Base-by-base conservation (phyloP, 2,329 filamentous ascomycete genomes). In the Fusarium setosum region DNA sequence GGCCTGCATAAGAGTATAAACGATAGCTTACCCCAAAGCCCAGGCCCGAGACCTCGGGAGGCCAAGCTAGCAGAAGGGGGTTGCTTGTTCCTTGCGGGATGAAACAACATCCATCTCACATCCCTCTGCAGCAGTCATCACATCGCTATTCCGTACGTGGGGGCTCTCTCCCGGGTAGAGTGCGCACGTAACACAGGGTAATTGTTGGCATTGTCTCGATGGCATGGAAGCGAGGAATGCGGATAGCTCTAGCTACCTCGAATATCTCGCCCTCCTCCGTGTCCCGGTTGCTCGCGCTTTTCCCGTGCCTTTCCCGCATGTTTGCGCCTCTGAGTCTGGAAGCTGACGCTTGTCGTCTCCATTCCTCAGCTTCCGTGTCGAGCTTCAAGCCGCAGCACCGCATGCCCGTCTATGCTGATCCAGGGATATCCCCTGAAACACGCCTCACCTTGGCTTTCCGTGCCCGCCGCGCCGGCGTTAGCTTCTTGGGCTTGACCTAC, bases 361-460 rank as follows among this genome's bases (percentile, higher is more conserved):
- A 68, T 72, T 72, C 69, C 69, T 71, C 68, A 62, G 56, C 68
- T 60, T 65, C 15, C 34, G 56, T 53, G 56, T 59, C 45, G 56
- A 42, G 49, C 61, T 54, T 40, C 18, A 26, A 35, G 32, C 40
- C 47, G 12, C 41, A 66, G 29, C 15, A 37, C 47, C 47, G 21
- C 38, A 54, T 58, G 53, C 44, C 48, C 41, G 35, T 47, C 40
- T 51, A 37, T 59, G 54, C 17, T 52, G 56, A 67, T 54, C 55
- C 67, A 72, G 62, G 68, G 65, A 70, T 70, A 48, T 59, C 67
- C 70, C 70, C 70, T 73, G 70, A 72, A 64, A 72, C 70, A 56
- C 38, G 34, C 64, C 68, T 72, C 69, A 61, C 59, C 55, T 67
- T 70, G 63, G 55, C 56, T 50, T 48, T 61, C 56, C 60, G 56